Conservation (phyloP, 139 green algal genomes). For the Chlorella sp. region DNA sequence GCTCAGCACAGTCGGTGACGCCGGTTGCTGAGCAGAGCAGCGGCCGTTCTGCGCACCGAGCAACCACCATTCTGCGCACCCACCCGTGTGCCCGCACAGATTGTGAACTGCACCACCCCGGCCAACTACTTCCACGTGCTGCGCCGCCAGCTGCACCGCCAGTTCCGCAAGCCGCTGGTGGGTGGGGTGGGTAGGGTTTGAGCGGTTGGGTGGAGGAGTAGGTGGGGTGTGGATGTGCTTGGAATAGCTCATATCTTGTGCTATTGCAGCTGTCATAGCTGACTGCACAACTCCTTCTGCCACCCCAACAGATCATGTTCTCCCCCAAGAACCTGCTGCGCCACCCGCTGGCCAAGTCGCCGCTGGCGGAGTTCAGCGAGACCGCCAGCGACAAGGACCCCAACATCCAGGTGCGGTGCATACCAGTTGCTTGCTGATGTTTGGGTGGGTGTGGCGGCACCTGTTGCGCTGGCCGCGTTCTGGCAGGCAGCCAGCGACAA, state of each 20-base stretch:
- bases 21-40: no score
- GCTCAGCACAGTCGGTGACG: no score
- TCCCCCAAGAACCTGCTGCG: conserved; percentile 96
- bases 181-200: no score
- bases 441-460: no score
- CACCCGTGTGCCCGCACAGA: no score
- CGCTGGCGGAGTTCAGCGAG: conserved; percentile 95
- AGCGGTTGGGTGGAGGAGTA: no score
- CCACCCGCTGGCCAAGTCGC: conserved; percentile 86
- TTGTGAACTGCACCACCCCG: conserved; percentile 97
- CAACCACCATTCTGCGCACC: no score
- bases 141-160: conserved; percentile 75
- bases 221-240: no score
- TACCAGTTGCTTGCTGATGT: no score
- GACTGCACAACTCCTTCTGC: no score
- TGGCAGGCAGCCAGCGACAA: conserved; percentile 90
- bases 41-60: background rate
- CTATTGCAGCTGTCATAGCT: no score
- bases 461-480: conserved; percentile 92
- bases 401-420: conserved; percentile 35
- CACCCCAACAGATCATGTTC: conserved; percentile 65
- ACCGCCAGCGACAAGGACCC: conserved; percentile 73
- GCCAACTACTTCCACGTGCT: conserved; percentile 99
- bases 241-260: no score
- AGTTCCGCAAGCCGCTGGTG: conserved; percentile 99